Base-by-base conservation (phyloP, 352 stramenopile species). In the Globisporangium yorkense region DNA sequence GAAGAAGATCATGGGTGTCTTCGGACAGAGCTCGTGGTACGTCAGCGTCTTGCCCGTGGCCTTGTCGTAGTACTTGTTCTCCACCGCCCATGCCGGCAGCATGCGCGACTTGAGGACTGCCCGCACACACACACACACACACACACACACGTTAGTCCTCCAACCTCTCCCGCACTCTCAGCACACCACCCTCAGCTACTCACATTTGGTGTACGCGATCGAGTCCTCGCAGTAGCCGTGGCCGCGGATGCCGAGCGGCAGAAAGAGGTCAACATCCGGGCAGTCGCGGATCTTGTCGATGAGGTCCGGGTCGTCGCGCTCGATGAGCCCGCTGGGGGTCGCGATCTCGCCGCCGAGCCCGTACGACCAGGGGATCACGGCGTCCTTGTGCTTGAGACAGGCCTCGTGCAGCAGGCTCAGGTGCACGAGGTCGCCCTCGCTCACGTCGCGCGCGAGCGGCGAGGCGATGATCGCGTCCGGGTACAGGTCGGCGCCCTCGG, bases 161-260 rank as follows among this genome's bases (percentile, higher is more conserved):
- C 24, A 27, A 27, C 24, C 24, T 1, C 24, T 27, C 24, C 24
- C 24, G 24, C 24, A 27, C 24, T 27, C 24, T 18, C 29, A 9
- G 29, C 27, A 41, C 41, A 54, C 21, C 21, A 29, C 35, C 31
- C 3, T 12, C 9, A 24, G 21, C 21, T 24, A 24, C 33, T 7
- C 67, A 87, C 75, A 85, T 41, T 87, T 85, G 8, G 77, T 68
- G 55, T 88, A 90, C 5, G 70, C 80, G 27, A 74, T 66, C 4
- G 68, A 68, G 51, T 90, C 80, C 47, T 90, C 80, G 61, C 80
- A 90, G 65, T 90, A 90, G 35, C 80, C 77, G 40, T 82, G 69
- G 20, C 59, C 65, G 13, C 77, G 73, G n/a, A 88, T 63, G 21
- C 65, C 70, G 6, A 47, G 6, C 1, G 80, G 75, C 21, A 84